Evolutionary conservation across 164 flowering plant genomes (phyloP), one percentile per base, ranked within the genome.

Genomic region (Vitis rupestris): DNA sequence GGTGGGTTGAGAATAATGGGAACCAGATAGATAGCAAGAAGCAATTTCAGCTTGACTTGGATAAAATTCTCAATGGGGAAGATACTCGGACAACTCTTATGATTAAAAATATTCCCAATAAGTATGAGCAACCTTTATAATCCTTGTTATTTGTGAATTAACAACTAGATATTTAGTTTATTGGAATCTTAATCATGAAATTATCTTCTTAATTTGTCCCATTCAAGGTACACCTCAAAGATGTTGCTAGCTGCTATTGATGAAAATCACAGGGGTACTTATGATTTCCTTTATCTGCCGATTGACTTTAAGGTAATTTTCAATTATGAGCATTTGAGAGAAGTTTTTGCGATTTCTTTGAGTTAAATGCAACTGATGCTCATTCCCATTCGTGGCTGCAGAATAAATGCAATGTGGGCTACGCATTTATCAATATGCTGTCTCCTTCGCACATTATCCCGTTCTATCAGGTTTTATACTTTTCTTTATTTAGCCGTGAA

Each of bases 361-460:
- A 47, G 31, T 71, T 19, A 61, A 55, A 68, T 67, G 63, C 47
- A 30, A 52, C 71, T 81, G 63, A 80, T 60, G 64, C 23, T 59
- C 61, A 59, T 70, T 49, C 31, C 54, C 56, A 27, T 77, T 54
- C 60, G 29, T 59, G 37, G 29, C n/a, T 87, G 89, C 94, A 94
- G 98, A 94, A 94, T 59, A 94, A 94, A 75, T 94, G 98, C 86
- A 94, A 94, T 73, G 98, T 94, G 77, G 98, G 98, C 29, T 94
- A 94, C 74, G 98, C 98, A 50, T 94, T 94, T 73, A 94, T 94
- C 75, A 94, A 94, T 74, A 92, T 94, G 98, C 80, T 90, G 68
- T 89, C 92, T 70, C 92, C 97, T 65, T 76, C 90, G 17, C 91
- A 84, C 74, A 90, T 94, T 19, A 80, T 90, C 61, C 84, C 92